These are phyloP conservation scores for Aspergillus viridinutans DNA, from an alignment of 2,329 filamentous ascomycete species.

Conservation along the genomic window DNA sequence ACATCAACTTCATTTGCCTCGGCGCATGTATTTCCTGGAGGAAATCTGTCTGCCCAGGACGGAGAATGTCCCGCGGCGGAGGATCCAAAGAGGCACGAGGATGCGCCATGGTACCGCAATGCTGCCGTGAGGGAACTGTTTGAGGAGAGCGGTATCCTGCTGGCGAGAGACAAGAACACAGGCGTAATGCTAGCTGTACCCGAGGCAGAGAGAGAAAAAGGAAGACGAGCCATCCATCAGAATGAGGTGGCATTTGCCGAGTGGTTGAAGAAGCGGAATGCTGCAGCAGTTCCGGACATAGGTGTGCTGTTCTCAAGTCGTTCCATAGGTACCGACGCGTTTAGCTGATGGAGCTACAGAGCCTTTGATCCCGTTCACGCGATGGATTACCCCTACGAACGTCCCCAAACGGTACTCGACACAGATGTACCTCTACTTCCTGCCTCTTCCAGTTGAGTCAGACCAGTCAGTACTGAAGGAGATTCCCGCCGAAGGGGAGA, in stretches of 20 bases:
- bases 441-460: conserved; percentile 55
- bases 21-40: conserved; percentile 93
- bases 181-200: conserved; percentile 58
- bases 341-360: conserved; percentile 38
- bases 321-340: conserved; percentile 2
- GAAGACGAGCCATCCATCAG: conserved; percentile 64
- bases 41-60: conserved; percentile 73
- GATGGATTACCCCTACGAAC: conserved; percentile 79
- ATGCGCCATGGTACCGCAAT: conserved; percentile 69
- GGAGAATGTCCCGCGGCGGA: conserved; percentile 52
- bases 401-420: conserved; percentile 79
- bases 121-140: conserved; percentile 89
- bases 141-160: conserved; percentile 86
- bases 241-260: conserved; percentile 62
- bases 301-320: conserved; percentile 36
- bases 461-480: conserved; percentile 28
- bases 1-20: conserved; percentile 82
- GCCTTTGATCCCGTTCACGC: conserved; percentile 73
- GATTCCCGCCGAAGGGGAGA: conserved; percentile 37
- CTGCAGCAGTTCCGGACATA: conserved; percentile 51
- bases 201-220: conserved; percentile 58
- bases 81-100: conserved; percentile 59
- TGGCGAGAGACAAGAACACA: conserved; percentile 51
- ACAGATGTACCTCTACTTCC: conserved; percentile 93
- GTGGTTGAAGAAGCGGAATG: conserved; percentile 51